These are phyloP conservation scores for Brassica carinata DNA, from an alignment of 345 rosid species.

Conservation along the genomic window DNA sequence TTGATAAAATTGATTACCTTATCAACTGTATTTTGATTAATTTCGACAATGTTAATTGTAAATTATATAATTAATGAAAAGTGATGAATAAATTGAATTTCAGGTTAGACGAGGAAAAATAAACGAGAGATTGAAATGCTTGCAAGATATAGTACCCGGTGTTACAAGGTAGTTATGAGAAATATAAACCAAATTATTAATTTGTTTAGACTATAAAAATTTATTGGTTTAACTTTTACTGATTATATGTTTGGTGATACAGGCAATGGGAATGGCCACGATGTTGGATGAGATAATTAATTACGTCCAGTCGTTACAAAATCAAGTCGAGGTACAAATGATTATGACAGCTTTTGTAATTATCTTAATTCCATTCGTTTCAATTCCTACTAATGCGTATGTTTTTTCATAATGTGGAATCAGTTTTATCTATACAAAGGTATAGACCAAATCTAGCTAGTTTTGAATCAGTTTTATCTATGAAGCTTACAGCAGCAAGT, in stretches of 20 bases:
- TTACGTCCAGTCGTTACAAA: slow-evolving; percentile 77
- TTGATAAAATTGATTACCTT: not conserved
- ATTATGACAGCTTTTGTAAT: slow-evolving; percentile 2
- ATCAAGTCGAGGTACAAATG: slow-evolving; percentile 67
- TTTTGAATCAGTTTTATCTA: no score
- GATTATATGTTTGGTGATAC: slow-evolving; percentile 20
- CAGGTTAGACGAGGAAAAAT: slow-evolving; percentile 83
- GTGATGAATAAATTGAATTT: not conserved
- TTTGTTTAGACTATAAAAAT: not conserved
- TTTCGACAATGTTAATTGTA: not conserved
- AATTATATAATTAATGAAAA: not conserved
- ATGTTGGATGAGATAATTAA: slow-evolving; percentile 86
- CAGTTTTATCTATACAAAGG: no score
- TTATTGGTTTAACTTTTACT: not conserved
- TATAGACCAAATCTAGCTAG: no score
- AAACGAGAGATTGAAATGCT: slow-evolving; percentile 67
- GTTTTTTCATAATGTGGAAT: not conserved
- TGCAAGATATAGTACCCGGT: slow-evolving; percentile 86
- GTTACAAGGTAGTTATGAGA: slow-evolving; percentile 57
- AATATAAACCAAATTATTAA: not conserved
- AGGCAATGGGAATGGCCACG: slow-evolving; percentile 90
- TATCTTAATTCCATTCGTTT: not conserved
- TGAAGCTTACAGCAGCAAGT: slow-evolving; percentile 87
- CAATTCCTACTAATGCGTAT: not conserved
- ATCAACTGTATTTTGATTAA: not conserved